These are phyloP conservation scores for Colletotrichum lini DNA, from an alignment of 2,329 filamentous ascomycete species.

Conservation along the genomic window DNA sequence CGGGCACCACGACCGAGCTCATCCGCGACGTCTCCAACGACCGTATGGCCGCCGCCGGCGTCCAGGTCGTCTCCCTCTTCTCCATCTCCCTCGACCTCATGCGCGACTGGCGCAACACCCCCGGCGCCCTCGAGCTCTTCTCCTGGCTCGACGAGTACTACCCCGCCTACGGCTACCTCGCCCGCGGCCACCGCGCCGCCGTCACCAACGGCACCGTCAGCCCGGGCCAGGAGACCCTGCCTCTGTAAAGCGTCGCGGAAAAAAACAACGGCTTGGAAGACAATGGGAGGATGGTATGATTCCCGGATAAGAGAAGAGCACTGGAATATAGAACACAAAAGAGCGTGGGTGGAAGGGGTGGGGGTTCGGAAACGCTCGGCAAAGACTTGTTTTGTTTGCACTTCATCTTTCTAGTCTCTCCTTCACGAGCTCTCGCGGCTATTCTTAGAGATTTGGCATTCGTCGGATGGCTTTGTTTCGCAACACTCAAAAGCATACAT, in stretches of 20 bases:
- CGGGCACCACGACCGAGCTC: conserved; percentile 74
- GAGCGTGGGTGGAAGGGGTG: too few species aligned
- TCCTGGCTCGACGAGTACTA: conserved; percentile 76
- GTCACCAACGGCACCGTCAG: conserved; percentile 71
- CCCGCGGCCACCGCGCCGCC: conserved; percentile 73
- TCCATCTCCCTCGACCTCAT: conserved; percentile 77
- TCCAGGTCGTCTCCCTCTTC: conserved; percentile 74
- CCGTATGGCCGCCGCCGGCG: conserved; percentile 77
- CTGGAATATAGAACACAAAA: not conserved
- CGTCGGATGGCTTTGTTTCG: conserved; percentile 2
- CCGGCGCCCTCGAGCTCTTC: conserved; percentile 69
- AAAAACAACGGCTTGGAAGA: not conserved
- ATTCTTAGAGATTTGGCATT: conserved; percentile 4
- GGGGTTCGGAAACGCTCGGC: not conserved
- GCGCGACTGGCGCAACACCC: conserved; percentile 75
- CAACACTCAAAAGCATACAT: conserved; percentile 4
- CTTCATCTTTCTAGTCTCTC: conserved; percentile 32
- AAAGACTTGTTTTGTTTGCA: not conserved
- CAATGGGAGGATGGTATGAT: conserved; percentile 23
- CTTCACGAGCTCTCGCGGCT: conserved; percentile 18
- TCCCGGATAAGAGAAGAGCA: conserved; percentile 4
- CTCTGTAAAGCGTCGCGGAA: conserved; percentile 5
- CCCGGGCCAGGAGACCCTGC: conserved; percentile 63
- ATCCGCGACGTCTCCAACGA: conserved; percentile 76
- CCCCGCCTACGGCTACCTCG: conserved; percentile 75